A percentile compares a stretch with the other conserved stretches of the same genome.
These are phyloP conservation scores for Leptographium flavum DNA, from an alignment of 2,329 filamentous ascomycete species.

Conservation along the genomic window DNA sequence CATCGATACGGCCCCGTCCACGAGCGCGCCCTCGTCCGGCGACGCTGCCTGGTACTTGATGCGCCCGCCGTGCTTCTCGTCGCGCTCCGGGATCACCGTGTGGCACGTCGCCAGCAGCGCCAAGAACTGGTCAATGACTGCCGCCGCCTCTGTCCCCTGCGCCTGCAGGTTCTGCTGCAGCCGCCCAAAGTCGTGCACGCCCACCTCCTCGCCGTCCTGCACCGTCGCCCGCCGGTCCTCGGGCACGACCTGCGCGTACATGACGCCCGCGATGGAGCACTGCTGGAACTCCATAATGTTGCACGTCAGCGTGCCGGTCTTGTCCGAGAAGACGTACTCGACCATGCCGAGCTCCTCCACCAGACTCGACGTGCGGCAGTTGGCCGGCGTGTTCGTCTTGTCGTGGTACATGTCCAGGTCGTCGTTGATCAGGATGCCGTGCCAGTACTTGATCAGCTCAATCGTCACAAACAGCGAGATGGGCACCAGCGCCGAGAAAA, in stretches of 20 bases:
- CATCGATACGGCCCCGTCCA: constrained; percentile 73
- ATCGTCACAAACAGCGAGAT: constrained; percentile 97
- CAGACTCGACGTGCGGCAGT: constrained; percentile 87
- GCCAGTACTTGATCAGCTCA: constrained; percentile 95
- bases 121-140: constrained; percentile 64
- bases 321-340: constrained; percentile 95
- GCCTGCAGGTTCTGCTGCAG: constrained; percentile 54
- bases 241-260: constrained; percentile 83
- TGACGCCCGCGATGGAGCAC: constrained; percentile 81
- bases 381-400: constrained; percentile 85
- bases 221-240: constrained; percentile 74
- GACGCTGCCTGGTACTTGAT: constrained; percentile 99
- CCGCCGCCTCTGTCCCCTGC: constrained; percentile 34
- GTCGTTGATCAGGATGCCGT: constrained; percentile 93
- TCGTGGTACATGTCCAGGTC: constrained; percentile 98
- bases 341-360: constrained; percentile 97
- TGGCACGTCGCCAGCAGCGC: constrained; percentile 81
- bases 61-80: constrained; percentile 58
- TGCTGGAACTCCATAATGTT: constrained; percentile 98
- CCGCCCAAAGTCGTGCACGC: constrained; percentile 72
- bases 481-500: constrained; percentile 91
- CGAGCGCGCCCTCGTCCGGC: constrained; percentile 91
- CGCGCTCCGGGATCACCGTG: constrained; percentile 88
- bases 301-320: constrained; percentile 78
- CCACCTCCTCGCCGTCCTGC: constrained; percentile 64